phyloP scores from a whole-genome alignment of 1,284 basidiomycete genomes.

The Volvariella volvacea region DNA sequence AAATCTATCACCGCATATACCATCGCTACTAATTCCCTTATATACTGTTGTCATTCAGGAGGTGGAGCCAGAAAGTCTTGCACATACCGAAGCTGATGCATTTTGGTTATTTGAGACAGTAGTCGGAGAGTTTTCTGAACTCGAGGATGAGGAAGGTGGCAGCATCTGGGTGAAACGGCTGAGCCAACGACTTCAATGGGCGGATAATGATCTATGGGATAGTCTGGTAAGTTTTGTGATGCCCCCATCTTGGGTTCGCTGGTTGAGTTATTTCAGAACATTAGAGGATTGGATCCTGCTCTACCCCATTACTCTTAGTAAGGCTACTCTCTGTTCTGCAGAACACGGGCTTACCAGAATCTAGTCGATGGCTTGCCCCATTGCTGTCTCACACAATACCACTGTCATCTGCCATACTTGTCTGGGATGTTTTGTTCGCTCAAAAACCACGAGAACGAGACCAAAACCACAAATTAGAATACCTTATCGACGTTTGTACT shows the following conservation, averaged over 20 bases:
- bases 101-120: slow-evolving; percentile 78
- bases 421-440: slow-evolving; percentile 70
- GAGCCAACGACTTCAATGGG: slow-evolving; percentile 56
- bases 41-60: slow-evolving; percentile 59
- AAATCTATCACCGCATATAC: slow-evolving; percentile 58
- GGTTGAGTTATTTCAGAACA: slow-evolving; percentile 26
- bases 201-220: slow-evolving; percentile 54
- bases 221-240: slow-evolving; percentile 44
- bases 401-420: slow-evolving; percentile 45
- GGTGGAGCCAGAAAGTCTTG: slow-evolving; percentile 49
- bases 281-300: slow-evolving; percentile 61
- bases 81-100: slow-evolving; percentile 70
- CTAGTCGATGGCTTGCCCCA: slow-evolving; percentile 71
- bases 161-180: slow-evolving; percentile 58
- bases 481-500: slow-evolving; percentile 60
- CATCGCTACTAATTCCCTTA: slow-evolving; percentile 62
- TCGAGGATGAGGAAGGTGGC: slow-evolving; percentile 60
- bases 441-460: slow-evolving; percentile 47
- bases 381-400: slow-evolving; percentile 68
- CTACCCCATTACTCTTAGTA: slow-evolving; percentile 79
- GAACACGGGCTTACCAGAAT: slow-evolving; percentile 1
- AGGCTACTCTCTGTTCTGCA: slow-evolving; percentile 20
- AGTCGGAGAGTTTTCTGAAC: slow-evolving; percentile 63
- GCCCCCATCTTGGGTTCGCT: slow-evolving; percentile 1
- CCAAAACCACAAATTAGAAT: slow-evolving; percentile 56